Conservation (phyloP, 495 filamentous ascomycete genomes). For the Xylaria intraflava region DNA sequence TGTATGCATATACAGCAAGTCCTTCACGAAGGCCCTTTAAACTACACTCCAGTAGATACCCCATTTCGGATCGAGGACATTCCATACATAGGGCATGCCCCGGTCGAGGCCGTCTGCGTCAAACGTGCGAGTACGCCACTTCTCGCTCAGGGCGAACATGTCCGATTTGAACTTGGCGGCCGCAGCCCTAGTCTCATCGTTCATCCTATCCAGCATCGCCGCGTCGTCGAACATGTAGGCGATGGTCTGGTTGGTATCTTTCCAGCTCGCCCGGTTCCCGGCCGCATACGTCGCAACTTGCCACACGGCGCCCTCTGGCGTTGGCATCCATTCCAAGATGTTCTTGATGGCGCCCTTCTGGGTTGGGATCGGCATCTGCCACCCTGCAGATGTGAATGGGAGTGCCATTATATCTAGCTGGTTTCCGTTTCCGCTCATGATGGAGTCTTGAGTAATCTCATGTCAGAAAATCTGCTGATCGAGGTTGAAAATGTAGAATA, state of each 20-base stretch:
- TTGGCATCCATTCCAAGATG: conserved; percentile 23
- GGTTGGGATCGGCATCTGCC: conserved; percentile 27
- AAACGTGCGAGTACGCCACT: conserved; percentile 21
- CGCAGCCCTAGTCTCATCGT: conserved; percentile 11
- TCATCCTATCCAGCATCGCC: conserved; percentile 15
- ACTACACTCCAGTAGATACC: conserved; percentile 13
- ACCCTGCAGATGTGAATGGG: conserved; percentile 29
- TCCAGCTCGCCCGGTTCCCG: conserved; percentile 15
- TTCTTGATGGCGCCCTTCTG: conserved; percentile 24
- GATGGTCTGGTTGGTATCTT: conserved; percentile 17
- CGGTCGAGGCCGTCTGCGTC: conserved; percentile 28
- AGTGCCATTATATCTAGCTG: conserved; percentile 18
- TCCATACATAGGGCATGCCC: conserved; percentile 37
- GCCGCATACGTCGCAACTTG: conserved; percentile 9
- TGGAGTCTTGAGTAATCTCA: conserved; percentile 15
- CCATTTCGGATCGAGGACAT: conserved; percentile 21
- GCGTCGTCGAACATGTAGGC: conserved; percentile 25
- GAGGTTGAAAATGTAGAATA: not conserved
- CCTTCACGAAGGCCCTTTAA: too few relatives aligned
- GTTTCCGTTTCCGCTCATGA: conserved; percentile 28
- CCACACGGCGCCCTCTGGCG: not conserved
- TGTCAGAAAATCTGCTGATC: not conserved
- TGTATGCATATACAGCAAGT: too few relatives aligned
- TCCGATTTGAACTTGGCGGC: conserved; percentile 12
- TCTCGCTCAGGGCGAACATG: conserved; percentile 22